Conservation (phyloP, 768 basidiomycete genomes). For the Grammothele lineata region DNA sequence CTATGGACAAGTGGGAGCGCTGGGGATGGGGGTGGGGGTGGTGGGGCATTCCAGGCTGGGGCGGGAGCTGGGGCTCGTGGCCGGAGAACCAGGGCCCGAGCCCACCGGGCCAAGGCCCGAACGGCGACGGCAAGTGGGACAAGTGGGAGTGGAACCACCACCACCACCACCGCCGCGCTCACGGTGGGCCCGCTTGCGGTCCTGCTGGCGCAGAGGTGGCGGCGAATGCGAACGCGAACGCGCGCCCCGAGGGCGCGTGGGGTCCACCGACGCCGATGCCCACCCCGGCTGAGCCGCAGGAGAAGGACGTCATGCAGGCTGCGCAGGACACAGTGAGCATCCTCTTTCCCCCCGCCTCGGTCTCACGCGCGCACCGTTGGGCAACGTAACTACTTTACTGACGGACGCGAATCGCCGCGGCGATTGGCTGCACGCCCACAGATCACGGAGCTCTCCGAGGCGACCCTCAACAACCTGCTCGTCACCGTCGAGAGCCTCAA, state of each 20-base stretch:
- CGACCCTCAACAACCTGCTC: slow-evolving; percentile 59
- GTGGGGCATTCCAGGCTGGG: neutral
- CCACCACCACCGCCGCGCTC: too few relatives aligned
- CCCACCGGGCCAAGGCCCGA: neutral
- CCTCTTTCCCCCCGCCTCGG: slow-evolving; percentile 15
- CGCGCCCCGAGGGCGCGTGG: slow-evolving; percentile 10
- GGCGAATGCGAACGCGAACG: too few relatives aligned
- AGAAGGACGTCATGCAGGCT: slow-evolving; percentile 29
- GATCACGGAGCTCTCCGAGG: slow-evolving; percentile 65
- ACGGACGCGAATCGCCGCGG: too few relatives aligned
- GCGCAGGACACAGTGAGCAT: slow-evolving; percentile 25
- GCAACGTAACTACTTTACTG: neutral
- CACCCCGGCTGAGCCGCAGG: slow-evolving; percentile 12
- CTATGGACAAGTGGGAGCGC: slow-evolving; percentile 6
- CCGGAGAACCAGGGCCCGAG: neutral
- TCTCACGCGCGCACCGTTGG: slow-evolving; percentile 14
- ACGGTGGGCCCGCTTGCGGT: neutral
- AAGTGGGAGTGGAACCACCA: too few relatives aligned
- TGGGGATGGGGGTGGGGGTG: neutral
- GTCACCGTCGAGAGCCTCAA: slow-evolving; percentile 55
- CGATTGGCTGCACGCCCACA: slow-evolving; percentile 21
- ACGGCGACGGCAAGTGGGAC: neutral
- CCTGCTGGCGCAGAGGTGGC: too few relatives aligned
- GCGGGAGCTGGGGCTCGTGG: neutral
- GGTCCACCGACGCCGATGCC: slow-evolving; percentile 9